Evolutionary conservation across 2,329 filamentous ascomycete genomes (phyloP).

Genomic region (Diaporthe sp.): DNA sequence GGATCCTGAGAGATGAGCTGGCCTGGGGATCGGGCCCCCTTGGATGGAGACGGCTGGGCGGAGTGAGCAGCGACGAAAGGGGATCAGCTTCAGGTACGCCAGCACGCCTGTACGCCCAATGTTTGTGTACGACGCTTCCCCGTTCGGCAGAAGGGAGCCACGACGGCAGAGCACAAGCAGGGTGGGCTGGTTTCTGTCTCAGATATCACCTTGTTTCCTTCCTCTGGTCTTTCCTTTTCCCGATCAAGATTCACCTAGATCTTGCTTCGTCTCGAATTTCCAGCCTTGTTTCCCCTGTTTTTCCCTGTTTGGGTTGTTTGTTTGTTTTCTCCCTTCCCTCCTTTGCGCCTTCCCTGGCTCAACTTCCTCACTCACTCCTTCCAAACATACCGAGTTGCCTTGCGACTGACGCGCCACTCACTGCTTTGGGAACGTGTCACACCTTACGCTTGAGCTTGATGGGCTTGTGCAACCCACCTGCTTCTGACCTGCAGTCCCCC

Average conservation of each 20-base stretch:
- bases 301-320: conserved; percentile 23
- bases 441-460: conserved; percentile 13
- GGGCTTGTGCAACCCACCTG: conserved; percentile 28
- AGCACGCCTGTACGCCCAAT: background rate
- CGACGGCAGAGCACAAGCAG: background rate
- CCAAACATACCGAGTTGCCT: background rate
- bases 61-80: background rate
- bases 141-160: conserved; percentile 13
- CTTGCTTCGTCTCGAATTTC: background rate
- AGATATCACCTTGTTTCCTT: conserved; percentile 18
- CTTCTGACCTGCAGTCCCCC: conserved; percentile 1
- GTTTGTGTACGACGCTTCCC: background rate
- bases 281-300: background rate
- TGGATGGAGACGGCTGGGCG: conserved; percentile 7
- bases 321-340: conserved; percentile 5
- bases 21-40: conserved; percentile 17
- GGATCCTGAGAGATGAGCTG: conserved; percentile 32
- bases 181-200: conserved; percentile 8
- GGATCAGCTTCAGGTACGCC: conserved; percentile 1
- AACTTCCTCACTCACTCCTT: background rate
- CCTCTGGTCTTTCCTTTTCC: conserved; percentile 11
- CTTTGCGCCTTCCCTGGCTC: conserved; percentile 8
- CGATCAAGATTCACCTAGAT: conserved; percentile 9
- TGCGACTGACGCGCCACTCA: background rate
- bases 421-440: conserved; percentile 11